Percentiles rank a stretch among this genome's conserved stretches.
Conservation (phyloP, 257 asterid species). For the Nicotiana otophora region DNA sequence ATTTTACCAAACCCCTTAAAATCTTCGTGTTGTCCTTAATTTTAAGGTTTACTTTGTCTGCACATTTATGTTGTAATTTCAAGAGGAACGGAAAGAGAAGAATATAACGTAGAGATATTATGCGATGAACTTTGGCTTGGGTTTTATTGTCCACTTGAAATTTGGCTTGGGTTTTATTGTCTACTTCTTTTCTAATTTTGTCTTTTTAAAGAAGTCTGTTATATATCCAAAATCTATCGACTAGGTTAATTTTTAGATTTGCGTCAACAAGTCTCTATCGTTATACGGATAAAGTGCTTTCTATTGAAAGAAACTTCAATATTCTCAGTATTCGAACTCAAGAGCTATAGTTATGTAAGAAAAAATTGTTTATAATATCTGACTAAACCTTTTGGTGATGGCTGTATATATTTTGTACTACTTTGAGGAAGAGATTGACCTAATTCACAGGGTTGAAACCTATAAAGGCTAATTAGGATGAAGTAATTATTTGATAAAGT, state of each 20-base stretch:
- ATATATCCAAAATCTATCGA: no score
- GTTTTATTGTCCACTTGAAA: no score
- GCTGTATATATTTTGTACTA: neutral
- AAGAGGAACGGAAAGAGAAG: neutral
- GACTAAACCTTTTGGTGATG: neutral
- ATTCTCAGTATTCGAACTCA: neutral
- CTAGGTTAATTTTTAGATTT: neutral
- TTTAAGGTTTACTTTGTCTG: neutral
- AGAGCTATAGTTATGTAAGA: neutral
- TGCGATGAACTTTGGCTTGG: no score
- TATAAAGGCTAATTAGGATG: neutral
- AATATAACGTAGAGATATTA: neutral
- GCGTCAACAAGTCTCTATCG: no score
- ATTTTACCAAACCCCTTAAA: constrained; percentile 18
- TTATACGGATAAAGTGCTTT: neutral
- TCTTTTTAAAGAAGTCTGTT: no score
- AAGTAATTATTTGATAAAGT: neutral
- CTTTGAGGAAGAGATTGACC: neutral
- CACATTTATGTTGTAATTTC: neutral
- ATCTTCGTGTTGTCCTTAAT: neutral
- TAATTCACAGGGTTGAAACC: neutral
- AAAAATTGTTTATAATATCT: neutral
- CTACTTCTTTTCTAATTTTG: no score
- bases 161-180: no score
- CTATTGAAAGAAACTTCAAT: neutral